Evolutionary conservation across 2,329 filamentous ascomycete genomes (phyloP).

Genomic region (Aureobasidium lini): DNA sequence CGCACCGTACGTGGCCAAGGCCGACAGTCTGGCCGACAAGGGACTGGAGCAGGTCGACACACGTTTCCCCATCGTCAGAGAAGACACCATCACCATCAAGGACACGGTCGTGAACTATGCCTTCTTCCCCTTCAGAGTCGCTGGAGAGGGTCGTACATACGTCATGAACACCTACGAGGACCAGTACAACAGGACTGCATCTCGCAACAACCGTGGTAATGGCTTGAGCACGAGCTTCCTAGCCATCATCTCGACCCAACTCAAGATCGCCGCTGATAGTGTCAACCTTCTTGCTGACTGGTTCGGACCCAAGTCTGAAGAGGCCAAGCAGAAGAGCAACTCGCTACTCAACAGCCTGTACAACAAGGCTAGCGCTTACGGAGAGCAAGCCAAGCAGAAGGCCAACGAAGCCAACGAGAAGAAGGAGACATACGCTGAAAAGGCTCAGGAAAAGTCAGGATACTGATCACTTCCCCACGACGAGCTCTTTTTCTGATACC

Average conservation of each 20-base stretch:
- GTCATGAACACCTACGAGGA: slow-evolving; percentile 27
- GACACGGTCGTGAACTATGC: slow-evolving; percentile 56
- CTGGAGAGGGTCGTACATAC: slow-evolving; percentile 22
- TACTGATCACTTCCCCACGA: not conserved
- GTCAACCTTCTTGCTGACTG: slow-evolving; percentile 26
- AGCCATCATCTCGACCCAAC: slow-evolving; percentile 28
- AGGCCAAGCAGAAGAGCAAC: slow-evolving; percentile 28
- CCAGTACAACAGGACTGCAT: slow-evolving; percentile 31
- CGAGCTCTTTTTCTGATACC: slow-evolving; percentile 3
- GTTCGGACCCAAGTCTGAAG: slow-evolving; percentile 28
- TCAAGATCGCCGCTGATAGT: slow-evolving; percentile 28
- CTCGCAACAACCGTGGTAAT: slow-evolving; percentile 24
- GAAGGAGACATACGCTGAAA: slow-evolving; percentile 21
- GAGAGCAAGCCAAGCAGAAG: slow-evolving; percentile 23
- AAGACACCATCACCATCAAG: slow-evolving; percentile 45
- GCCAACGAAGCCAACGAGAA: slow-evolving; percentile 22
- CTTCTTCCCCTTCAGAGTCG: slow-evolving; percentile 41
- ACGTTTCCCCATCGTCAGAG: slow-evolving; percentile 52
- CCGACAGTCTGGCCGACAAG: slow-evolving; percentile 59
- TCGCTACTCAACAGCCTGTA: slow-evolving; percentile 22
- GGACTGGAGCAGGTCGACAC: slow-evolving; percentile 40
- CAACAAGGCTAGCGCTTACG: slow-evolving; percentile 19
- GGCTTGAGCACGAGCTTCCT: slow-evolving; percentile 24
- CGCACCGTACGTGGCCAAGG: slow-evolving; percentile 75
- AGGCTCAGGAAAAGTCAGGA: slow-evolving; percentile 18